These are phyloP conservation scores for Alternaria brassicicola DNA, from an alignment of 2,329 filamentous ascomycete species.

Conservation along the genomic window DNA sequence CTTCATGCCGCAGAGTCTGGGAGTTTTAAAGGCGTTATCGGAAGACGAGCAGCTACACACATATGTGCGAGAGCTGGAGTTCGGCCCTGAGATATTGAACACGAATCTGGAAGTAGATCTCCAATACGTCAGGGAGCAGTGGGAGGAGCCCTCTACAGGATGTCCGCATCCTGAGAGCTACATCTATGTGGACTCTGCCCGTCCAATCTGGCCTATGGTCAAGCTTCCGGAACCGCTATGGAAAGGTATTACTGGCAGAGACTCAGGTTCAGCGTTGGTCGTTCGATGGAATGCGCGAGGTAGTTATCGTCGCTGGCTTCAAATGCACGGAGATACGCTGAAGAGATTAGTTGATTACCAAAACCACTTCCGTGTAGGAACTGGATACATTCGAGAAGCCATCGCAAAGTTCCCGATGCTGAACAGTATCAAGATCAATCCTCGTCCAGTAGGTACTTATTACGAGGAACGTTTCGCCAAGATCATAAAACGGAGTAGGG, in stretches of 20 bases:
- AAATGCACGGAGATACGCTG: background rate
- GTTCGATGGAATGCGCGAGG: background rate
- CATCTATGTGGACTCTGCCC: background rate
- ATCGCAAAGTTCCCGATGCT: background rate
- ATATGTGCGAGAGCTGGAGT: background rate
- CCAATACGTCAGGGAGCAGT: background rate
- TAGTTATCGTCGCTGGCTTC: background rate
- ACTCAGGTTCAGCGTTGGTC: background rate
- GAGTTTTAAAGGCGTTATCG: background rate
- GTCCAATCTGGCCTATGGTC: background rate
- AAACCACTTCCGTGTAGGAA: background rate
- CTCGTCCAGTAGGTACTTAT: background rate
- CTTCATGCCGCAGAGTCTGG: background rate
- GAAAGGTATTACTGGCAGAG: background rate
- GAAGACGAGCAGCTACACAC: background rate
- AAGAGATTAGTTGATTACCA: background rate
- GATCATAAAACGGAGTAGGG: background rate
- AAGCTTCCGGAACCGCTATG: background rate
- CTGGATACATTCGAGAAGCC: background rate
- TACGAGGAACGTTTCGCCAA: background rate
- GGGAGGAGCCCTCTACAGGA: background rate
- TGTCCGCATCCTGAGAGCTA: background rate
- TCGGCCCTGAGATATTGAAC: background rate
- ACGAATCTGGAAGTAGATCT: background rate
- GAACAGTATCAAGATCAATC: background rate